Base-by-base conservation (phyloP, 345 rosid species). In the Sisymbrium altissimum region DNA sequence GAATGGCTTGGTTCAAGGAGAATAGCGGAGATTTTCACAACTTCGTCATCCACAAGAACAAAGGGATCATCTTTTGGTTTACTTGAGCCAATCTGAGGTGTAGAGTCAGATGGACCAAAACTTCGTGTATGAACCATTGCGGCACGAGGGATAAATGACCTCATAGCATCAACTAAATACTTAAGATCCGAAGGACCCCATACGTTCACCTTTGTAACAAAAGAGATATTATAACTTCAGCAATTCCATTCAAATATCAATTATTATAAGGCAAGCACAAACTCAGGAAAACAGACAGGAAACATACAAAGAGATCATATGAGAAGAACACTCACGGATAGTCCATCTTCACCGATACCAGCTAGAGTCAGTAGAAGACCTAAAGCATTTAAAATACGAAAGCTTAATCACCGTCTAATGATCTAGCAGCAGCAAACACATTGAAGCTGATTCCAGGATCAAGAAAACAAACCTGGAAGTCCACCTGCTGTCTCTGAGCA, bases 121-220 rank as follows among this genome's bases (percentile, higher is more conserved):
- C 97, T 84, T 59, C 76, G 82, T 6, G 99, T 86, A 66, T 95
- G 91, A 81, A 95, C 94, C 99, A 92, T 95, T 29, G 99, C 90
- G 50, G 98, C 96, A 83, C 90, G 96, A 61, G 97, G 97, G 76
- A 90, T 89, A 77, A 95, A 95, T 56, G 91, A 90, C 76, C 86
- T 95, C 99, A 95, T 92, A 39, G 98, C 99, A 76, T 90, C 88
- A 55, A 92, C 94, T 77, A 95, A 80, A 72, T 87, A 84, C 77
- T 90, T 83, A 53, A 95, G 96, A 87, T 95, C 97, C 30, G 97
- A 95, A 59, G 98, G 97, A 64, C 99, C 99, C 93, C 99, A 95
- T 30, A 95, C 66, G 21, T 95, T 95, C 62, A 95, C 97, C 99
- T 92, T 84, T 53, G 77, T 40, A 75, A 48, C 14, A 62, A 56